Evolutionary conservation across 2,329 filamentous ascomycete genomes (phyloP), one percentile per base, ranked within the genome.

Genomic region (Colletotrichum spinosum): DNA sequence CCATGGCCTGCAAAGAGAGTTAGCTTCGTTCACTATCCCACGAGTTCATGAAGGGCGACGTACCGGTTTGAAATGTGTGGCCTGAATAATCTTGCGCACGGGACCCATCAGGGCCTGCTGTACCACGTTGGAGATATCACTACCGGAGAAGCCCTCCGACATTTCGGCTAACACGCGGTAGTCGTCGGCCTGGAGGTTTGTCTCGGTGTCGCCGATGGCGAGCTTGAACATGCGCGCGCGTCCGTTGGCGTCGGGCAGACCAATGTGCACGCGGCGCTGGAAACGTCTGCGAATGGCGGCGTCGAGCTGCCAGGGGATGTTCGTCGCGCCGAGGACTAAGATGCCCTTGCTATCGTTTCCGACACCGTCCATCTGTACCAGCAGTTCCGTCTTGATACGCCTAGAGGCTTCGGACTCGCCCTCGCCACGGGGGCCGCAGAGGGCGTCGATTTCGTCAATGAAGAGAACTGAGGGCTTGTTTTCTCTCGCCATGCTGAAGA

Each of bases 281-380:
- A 99, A 99, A 74, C 96, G 93, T 78, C 96, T 88, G 71, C 96
- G 90, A 72, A 99, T 99, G 71, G 96, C 96, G 10, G 93, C 92
- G 77, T 99, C 96, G 53, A 99, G 86, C 83, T 99, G 95, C 96
- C 96, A 99, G 15, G 96, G 96, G 68, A 99, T 98, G 77, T 99
- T 99, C 61, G 96, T 99, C 58, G 96, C 96, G 67, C 96, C 96
- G 4, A 99, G 87, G 45, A 99, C 97, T 33, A 99, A 84, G 8
- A 99, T 95, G 17, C 95, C 96, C 73, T 92, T 94, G 68, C 92
- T 95, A 79, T 99, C 96, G 69, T 97, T 95, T 68, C 96, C 97
- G 9, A 99, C 96, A 80, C 96, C 97, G 73, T 99, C 96, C 96
- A 99, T 99, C 79, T 99, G 96, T 15, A 99, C 95, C 12, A 99